Base-by-base conservation (phyloP, 2,329 filamentous ascomycete genomes). In the Paraphaeosphaeria minitans region DNA sequence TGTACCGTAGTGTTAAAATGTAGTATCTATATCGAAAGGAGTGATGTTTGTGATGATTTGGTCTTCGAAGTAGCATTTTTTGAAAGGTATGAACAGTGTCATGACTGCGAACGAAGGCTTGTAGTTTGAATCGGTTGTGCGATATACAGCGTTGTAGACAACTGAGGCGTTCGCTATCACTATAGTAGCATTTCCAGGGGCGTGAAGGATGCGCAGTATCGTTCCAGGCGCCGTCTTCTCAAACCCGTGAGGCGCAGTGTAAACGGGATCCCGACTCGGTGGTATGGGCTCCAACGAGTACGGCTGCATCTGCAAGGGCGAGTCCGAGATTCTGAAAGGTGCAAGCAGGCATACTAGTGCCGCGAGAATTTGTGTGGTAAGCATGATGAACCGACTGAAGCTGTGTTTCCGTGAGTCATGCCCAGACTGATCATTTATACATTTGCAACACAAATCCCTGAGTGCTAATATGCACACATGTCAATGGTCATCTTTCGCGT, bases 131-230 rank as follows among this genome's bases (percentile, higher is more conserved):
- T 62, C 60, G 6, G 64, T 68, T 5, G 62, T 65, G 10, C 60
- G 57, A 52, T 61, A 68, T 7, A 68, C 54, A 24, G 63, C 63
- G 43, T 66, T 53, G 48, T 65, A 65, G 1, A 54, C 60, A 16
- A 53, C 51, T n/a, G 55, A 60, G 19, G 29, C 45, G 42, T 63
- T 63, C 1, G 56, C 43, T 24, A 66, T 46, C 24, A 60, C 53
- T 19, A 39, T 46, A 1, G 53, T 58, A 10, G 59, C 31, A 19
- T 65, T 63, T 16, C 59, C 57, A 4, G 63, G 59, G n/a, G 61
- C 58, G 5, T 53, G 39, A 4, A 64, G 63, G 12, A 59, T 48
- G 19, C 62, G 58, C 7, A 68, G 57, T 13, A 68, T 55, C 3
- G 58, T 58, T 10, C 64, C 65, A 16, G 65, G 65, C 1, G 43